Percentiles rank a stretch among this genome's conserved stretches.
Evolutionary conservation across 2,329 filamentous ascomycete genomes (phyloP).

Genomic region (Coniella vitis): DNA sequence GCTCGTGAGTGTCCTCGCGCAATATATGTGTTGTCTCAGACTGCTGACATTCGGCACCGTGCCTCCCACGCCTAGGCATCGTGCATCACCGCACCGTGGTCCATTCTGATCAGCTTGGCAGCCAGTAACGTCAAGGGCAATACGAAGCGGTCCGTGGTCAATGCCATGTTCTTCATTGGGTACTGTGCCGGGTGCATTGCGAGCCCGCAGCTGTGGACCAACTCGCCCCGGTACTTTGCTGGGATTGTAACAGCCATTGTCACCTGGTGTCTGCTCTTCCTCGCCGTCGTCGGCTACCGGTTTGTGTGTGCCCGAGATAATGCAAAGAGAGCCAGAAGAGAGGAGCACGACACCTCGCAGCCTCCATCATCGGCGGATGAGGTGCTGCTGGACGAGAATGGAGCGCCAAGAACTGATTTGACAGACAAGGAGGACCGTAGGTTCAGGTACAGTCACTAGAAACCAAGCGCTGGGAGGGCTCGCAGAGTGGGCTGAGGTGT

Average conservation of each 20-base stretch:
- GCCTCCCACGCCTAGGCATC: constrained; percentile 24
- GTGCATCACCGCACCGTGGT: constrained; percentile 35
- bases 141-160: constrained; percentile 41
- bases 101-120: constrained; percentile 34
- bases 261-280: constrained; percentile 34
- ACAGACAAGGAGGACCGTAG: constrained; percentile 29
- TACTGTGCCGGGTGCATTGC: constrained; percentile 41
- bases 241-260: constrained; percentile 39
- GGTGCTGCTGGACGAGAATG: constrained; percentile 20
- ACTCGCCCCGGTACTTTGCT: constrained; percentile 35
- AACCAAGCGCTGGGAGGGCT: too few species aligned
- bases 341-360: neutral
- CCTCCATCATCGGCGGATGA: constrained; percentile 1
- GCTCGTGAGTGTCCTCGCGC: constrained; percentile 30
- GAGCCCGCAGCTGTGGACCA: constrained; percentile 41
- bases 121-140: constrained; percentile 46
- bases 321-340: constrained; percentile 18
- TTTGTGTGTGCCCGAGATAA: constrained; percentile 31
- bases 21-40: too few species aligned
- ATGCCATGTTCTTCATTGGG: constrained; percentile 42
- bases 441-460: constrained; percentile 27
- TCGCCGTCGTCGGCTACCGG: constrained; percentile 28
- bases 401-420: constrained; percentile 23
- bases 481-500: too few species aligned
- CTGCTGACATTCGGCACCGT: too few species aligned